Base-by-base conservation (phyloP, 2,329 filamentous ascomycete genomes). In the Cercospora brassicicola region DNA sequence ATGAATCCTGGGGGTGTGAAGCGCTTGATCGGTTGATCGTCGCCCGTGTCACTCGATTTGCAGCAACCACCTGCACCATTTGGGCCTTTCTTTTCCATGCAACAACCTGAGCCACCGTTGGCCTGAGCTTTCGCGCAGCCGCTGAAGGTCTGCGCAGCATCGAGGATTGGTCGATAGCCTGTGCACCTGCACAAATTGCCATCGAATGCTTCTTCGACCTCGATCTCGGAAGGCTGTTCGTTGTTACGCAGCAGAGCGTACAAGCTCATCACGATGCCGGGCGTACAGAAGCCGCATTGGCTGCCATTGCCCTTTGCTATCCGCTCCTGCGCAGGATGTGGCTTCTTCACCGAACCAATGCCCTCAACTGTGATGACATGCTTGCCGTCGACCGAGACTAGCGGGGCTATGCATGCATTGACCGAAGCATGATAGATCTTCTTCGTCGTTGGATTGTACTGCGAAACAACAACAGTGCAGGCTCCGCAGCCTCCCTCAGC, bases 301-400 rank as follows among this genome's bases (percentile, higher is more conserved):
- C 92, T 96, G 59, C 95, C 95, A 81, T 97, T 95, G 33, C 91
- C 88, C 80, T 91, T 91, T 18, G 95, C 94, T 74, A 99, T 91
- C 59, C 95, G 87, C 82, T 98, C 93, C 78, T 98, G 95, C 3
- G 90, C 85, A 1, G 94, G 92, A 82, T 99, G 95, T 4, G 95
- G 95, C 51, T 86, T 88, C 79, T 95, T 90, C 30, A 92, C 89
- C 78, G 91, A 92, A 10, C 95, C 95, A 75, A 99, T 97, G 6
- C 95, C 95, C 81, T 99, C 95, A 48, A 99, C 90, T 2, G 95
- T 99, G 77, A 99, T 94, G 76, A 98, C 93, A 86, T 99, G 95
- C 79, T 99, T 99, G 55, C 95, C 95, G 79, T 98, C 95, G 53
- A 98, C 87, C 75, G 93, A 96, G 73, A 93, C 91, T 57, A 99